These are phyloP conservation scores for Prunus padus DNA, from an alignment of 306 rosid species.

Conservation along the genomic window DNA sequence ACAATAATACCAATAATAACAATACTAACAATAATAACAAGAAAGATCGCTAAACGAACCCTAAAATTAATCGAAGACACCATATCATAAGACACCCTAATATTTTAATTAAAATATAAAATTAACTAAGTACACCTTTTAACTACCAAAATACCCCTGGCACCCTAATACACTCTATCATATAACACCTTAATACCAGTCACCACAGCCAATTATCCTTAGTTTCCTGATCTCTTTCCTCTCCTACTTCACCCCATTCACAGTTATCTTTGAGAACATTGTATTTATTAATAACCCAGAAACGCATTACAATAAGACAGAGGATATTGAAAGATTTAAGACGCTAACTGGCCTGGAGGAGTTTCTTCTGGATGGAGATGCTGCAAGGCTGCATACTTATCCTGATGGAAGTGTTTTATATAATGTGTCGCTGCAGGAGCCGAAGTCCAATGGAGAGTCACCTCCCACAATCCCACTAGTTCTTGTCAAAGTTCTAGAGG, in stretches of 20 bases:
- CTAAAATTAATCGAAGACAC: no score
- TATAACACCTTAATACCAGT: no score
- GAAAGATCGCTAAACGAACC: no score
- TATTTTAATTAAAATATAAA: no score
- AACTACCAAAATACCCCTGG: no score
- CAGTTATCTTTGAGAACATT: constrained; percentile 38
- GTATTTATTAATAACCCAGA: constrained; percentile 46
- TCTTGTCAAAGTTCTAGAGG: constrained; percentile 18
- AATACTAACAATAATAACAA: no score
- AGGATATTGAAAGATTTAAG: constrained; percentile 67
- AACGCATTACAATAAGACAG: constrained; percentile 21
- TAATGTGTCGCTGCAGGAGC: constrained; percentile 10
- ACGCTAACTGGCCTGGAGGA: constrained; percentile 58
- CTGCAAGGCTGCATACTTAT: constrained; percentile 31
- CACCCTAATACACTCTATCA: no score
- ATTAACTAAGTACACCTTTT: no score
- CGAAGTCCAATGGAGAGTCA: constrained; percentile 24
- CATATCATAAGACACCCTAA: no score
- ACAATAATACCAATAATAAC: no score
- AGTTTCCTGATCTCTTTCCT: constrained; percentile 57
- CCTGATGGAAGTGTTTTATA: constrained; percentile 7
- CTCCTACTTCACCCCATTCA: constrained; percentile 41
- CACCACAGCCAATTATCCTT: constrained; percentile 42
- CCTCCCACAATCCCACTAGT: not conserved
- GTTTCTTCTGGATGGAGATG: constrained; percentile 45